phyloP scores from a whole-genome alignment of 306 rosid genomes.

The Prunus davidiana region DNA sequence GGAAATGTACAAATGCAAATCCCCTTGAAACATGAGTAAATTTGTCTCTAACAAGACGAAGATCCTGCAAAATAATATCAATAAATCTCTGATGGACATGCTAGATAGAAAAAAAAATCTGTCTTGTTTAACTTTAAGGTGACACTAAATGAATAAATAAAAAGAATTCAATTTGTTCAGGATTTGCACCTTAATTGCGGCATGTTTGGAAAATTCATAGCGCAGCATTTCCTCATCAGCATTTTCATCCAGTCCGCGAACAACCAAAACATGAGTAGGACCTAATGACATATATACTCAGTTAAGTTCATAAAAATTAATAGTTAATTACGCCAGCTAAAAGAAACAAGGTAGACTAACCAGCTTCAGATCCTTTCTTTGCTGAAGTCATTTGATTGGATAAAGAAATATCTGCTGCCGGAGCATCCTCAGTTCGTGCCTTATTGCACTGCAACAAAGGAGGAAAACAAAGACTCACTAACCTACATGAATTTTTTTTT shows the following conservation, averaged over 20 bases:
- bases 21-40: constrained; percentile 98
- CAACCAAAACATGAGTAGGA: constrained; percentile 99
- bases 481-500: neutral
- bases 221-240: constrained; percentile 99
- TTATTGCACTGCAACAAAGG: constrained; percentile 72
- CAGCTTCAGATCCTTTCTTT: constrained; percentile 86
- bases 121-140: neutral
- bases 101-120: neutral
- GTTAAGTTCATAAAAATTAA: constrained; percentile 7
- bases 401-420: constrained; percentile 77
- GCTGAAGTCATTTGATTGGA: constrained; percentile 60
- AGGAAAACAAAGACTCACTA: constrained; percentile 11
- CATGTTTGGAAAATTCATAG: constrained; percentile 95
- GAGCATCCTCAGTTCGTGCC: constrained; percentile 93
- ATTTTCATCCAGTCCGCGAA: constrained; percentile 99
- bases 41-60: constrained; percentile 96
- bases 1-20: constrained; percentile 94
- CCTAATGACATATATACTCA: constrained; percentile 41
- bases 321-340: neutral
- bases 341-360: constrained; percentile 40
- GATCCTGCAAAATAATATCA: constrained; percentile 64
- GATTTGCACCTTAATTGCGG: constrained; percentile 77
- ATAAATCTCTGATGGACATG: neutral
- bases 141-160: neutral
- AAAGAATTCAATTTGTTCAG: constrained; percentile 5